Evolutionary conservation across 2,329 filamentous ascomycete genomes (phyloP).

Genomic region (Albifimbria verrucaria): DNA sequence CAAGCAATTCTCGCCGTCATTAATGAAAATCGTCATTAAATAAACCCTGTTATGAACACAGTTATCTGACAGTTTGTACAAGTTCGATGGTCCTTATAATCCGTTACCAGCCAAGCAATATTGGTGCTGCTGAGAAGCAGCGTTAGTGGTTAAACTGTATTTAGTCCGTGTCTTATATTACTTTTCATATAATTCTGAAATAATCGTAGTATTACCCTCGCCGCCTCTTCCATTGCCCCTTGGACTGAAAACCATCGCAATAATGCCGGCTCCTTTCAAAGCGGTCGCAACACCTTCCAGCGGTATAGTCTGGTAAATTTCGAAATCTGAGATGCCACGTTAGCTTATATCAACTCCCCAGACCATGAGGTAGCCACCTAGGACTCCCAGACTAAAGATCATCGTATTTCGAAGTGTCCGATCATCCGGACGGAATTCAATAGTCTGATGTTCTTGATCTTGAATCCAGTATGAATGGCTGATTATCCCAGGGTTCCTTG

Average conservation of each 20-base stretch:
- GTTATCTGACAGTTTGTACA: too few relatives aligned
- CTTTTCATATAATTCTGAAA: background rate
- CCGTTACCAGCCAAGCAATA: too few relatives aligned
- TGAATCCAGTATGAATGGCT: background rate
- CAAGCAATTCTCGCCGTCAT: too few relatives aligned
- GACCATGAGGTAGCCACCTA: too few relatives aligned
- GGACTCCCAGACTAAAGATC: background rate
- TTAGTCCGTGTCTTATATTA: too few relatives aligned
- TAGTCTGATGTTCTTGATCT: background rate
- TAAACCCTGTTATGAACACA: too few relatives aligned
- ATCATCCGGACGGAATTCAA: background rate
- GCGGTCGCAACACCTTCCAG: background rate
- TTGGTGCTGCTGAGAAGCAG: too few relatives aligned
- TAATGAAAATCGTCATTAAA: too few relatives aligned
- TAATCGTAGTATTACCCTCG: background rate
- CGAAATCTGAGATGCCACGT: too few relatives aligned
- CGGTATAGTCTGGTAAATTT: background rate
- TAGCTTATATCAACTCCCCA: too few relatives aligned
- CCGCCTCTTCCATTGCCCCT: background rate
- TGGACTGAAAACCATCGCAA: background rate
- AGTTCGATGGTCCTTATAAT: too few relatives aligned
- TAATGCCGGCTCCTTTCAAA: background rate
- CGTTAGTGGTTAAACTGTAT: too few relatives aligned
- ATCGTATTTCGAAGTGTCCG: background rate
- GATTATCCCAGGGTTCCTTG: background rate